Percentiles rank a stretch among this genome's conserved stretches.
Conservation (phyloP, 805 yeast genomes). For the Saccharomyces cerevisiae region DNA sequence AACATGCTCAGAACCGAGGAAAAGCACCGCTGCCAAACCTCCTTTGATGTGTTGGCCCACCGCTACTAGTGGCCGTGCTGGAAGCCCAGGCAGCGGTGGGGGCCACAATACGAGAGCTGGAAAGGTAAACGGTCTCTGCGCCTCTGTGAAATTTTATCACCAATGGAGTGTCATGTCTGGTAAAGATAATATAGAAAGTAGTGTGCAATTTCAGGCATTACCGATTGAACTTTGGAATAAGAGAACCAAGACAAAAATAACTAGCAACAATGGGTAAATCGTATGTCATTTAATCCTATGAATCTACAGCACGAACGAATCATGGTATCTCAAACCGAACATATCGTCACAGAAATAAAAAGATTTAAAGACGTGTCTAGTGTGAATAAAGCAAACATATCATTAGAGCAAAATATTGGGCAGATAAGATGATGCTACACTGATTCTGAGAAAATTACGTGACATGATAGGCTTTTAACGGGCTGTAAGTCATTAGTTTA, state of each 20-base stretch:
- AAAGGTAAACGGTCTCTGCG: background rate
- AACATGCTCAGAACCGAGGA: background rate
- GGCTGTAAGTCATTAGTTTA: no score
- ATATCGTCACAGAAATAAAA: background rate
- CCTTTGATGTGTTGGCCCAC: background rate
- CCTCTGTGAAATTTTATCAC: background rate
- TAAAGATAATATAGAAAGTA: background rate
- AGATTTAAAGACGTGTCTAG: background rate
- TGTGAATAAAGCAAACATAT: no score
- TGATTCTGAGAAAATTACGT: no score
- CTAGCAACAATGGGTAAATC: conserved; percentile 36
- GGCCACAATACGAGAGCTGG: background rate
- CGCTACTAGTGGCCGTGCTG: background rate
- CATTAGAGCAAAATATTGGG: no score
- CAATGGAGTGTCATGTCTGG: background rate
- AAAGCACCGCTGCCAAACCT: background rate
- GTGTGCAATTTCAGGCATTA: background rate
- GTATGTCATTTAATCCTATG: conserved; percentile 21
- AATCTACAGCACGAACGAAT: background rate
- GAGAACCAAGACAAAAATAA: conserved; percentile 25
- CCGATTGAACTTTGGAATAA: background rate
- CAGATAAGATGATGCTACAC: background rate
- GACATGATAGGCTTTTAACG: background rate
- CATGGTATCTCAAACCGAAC: background rate
- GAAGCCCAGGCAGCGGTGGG: background rate